These are phyloP conservation scores for Aspergillus eucalypticola DNA, from an alignment of 2,329 filamentous ascomycete genomes.

Conservation along the genomic window DNA sequence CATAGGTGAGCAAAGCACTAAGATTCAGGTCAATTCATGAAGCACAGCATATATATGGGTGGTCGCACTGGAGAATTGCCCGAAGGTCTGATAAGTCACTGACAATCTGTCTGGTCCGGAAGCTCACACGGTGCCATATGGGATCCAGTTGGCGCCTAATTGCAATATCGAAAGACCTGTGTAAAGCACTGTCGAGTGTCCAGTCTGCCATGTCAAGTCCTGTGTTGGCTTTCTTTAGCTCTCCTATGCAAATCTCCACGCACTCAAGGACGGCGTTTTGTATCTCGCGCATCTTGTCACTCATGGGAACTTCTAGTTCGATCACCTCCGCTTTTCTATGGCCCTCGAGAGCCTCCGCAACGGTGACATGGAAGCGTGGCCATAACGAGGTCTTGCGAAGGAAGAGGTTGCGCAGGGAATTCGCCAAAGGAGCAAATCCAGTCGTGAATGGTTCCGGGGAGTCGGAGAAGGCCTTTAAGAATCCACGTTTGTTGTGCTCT, in stretches of 20 bases:
- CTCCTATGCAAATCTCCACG: conserved; percentile 89
- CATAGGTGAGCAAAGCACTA: conserved; percentile 73
- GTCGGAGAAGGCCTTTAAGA: conserved; percentile 95
- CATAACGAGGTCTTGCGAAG: conserved; percentile 85
- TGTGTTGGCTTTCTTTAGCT: conserved; percentile 86
- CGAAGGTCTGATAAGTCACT: conserved; percentile 82
- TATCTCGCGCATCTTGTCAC: conserved; percentile 86
- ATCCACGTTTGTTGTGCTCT: conserved; percentile 90
- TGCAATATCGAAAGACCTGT: conserved; percentile 87
- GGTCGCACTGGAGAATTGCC: conserved; percentile 69
- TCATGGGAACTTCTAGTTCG: conserved; percentile 95
- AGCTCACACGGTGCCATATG: conserved; percentile 95
- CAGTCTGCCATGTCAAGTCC: conserved; percentile 95
- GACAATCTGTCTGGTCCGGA: conserved; percentile 92
- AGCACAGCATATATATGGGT: neutral
- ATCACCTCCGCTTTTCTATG: conserved; percentile 94
- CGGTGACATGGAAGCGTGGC: conserved; percentile 88
- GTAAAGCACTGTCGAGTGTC: conserved; percentile 89
- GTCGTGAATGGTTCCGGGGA: conserved; percentile 85
- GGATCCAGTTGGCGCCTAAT: conserved; percentile 89
- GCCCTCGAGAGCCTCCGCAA: conserved; percentile 86
- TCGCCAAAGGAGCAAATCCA: conserved; percentile 83
- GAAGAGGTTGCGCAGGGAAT: conserved; percentile 91
- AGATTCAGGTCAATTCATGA: conserved; percentile 16
- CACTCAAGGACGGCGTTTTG: conserved; percentile 95